phyloP scores from a whole-genome alignment of 768 basidiomycete species.

The Cystoderma amianthinum region DNA sequence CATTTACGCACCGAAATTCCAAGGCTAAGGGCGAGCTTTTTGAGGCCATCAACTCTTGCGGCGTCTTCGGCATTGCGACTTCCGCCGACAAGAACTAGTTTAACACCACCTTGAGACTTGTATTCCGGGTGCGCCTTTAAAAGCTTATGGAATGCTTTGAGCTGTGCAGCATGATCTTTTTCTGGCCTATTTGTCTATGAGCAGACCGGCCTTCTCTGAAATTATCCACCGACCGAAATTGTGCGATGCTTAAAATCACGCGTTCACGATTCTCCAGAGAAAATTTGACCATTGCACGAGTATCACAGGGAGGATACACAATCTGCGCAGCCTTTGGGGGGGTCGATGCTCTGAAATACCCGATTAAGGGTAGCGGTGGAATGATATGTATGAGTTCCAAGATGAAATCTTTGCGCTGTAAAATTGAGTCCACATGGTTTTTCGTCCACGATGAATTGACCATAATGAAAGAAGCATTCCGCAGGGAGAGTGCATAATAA shows the following conservation, averaged over 20 bases:
- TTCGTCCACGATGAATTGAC: constrained; percentile 97
- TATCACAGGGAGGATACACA: constrained; percentile 93
- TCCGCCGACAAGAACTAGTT: constrained; percentile 78
- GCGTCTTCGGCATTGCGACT: constrained; percentile 75
- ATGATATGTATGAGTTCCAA: constrained; percentile 40
- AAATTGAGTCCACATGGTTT: constrained; percentile 70
- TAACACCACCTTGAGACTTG: constrained; percentile 27
- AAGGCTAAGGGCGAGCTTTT: constrained; percentile 51
- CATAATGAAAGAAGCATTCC: constrained; percentile 73
- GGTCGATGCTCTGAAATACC: constrained; percentile 14
- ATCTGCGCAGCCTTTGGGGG: constrained; percentile 29
- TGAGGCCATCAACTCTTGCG: constrained; percentile 57
- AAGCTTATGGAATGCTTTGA: constrained; percentile 60
- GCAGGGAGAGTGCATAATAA: constrained; percentile 71
- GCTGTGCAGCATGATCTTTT: constrained; percentile 84
- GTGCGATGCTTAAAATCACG: constrained; percentile 81
- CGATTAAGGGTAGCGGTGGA: constrained; percentile 32
- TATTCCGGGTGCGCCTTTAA: constrained; percentile 57
- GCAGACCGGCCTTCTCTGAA: not conserved
- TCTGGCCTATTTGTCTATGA: constrained; percentile 57
- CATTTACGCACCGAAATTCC: constrained; percentile 60
- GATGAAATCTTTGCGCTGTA: constrained; percentile 45
- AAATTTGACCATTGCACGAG: constrained; percentile 57
- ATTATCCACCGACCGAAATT: constrained; percentile 65
- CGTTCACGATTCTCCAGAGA: constrained; percentile 46